These are phyloP conservation scores for Clarireedia paspali DNA, from an alignment of 2,329 filamentous ascomycete genomes.

Conservation along the genomic window DNA sequence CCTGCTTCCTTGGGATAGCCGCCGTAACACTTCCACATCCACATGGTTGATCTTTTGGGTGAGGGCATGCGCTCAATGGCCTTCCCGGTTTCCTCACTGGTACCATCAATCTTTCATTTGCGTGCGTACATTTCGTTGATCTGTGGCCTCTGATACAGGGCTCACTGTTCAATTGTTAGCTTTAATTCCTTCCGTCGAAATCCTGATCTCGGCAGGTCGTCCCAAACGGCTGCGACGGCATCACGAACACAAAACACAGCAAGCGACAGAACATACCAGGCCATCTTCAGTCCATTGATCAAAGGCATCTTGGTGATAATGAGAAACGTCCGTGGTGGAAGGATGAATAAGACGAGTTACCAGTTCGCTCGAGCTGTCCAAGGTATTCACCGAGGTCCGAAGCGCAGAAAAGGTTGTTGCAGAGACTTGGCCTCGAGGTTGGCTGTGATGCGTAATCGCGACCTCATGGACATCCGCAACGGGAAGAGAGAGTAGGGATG, in stretches of 20 bases:
- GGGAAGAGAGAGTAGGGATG: too few relatives aligned
- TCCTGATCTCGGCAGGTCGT: not conserved
- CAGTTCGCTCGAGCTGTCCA: too few relatives aligned
- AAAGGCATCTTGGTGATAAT: slow-evolving; percentile 47
- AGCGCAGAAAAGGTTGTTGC: too few relatives aligned
- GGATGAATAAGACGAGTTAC: too few relatives aligned
- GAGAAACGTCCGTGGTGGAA: not conserved
- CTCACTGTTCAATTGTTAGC: slow-evolving; percentile 40
- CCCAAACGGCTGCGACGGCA: not conserved
- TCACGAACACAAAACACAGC: not conserved
- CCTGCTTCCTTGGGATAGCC: slow-evolving; percentile 51
- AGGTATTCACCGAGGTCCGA: too few relatives aligned
- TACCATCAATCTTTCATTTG: slow-evolving; percentile 58
- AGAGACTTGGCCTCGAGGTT: too few relatives aligned
- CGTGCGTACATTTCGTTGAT: slow-evolving; percentile 67
- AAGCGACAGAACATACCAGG: slow-evolving; percentile 48
- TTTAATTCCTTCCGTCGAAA: too few relatives aligned
- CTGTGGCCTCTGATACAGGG: slow-evolving; percentile 70
- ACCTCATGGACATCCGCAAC: too few relatives aligned
- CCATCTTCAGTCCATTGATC: slow-evolving; percentile 65
- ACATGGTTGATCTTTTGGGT: slow-evolving; percentile 42
- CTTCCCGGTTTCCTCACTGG: slow-evolving; percentile 66
- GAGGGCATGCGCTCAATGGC: slow-evolving; percentile 62
- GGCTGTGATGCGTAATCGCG: too few relatives aligned
- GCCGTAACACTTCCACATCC: slow-evolving; percentile 58